Base-by-base conservation (phyloP, 257 asterid genomes). In the Ajuga chamaepitys region DNA sequence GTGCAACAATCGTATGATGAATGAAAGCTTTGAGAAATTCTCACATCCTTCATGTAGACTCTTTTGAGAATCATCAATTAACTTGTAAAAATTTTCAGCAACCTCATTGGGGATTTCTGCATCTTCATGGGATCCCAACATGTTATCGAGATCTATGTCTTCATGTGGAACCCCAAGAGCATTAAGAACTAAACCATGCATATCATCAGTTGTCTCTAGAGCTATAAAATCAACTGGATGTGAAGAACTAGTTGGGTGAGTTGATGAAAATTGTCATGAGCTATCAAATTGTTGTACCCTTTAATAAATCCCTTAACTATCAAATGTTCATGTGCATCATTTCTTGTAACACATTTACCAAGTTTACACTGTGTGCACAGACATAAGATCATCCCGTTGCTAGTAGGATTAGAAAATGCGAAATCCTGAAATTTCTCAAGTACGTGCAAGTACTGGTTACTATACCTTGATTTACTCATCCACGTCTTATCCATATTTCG, bases 311-410 rank as follows among this genome's bases (percentile, higher is more conserved):
- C 67, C 10, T 41, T 44, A 24, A 61, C 41, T 42, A 25, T 9
- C 55, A 61, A 61, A 16, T 61, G 55, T 42, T 61, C 67, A 24
- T 55, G 54, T 24, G 42, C 67, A n/a, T 41, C 42, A 13, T 9
- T 45, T 61, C 42, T 61, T 41, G 5, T 7, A 9, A 25, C 41
- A 16, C 55, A 61, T 42, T 4, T 61, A 14, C 41, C 42, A 42
- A 61, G 16, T 41, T 61, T 42, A 4, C 55, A 61, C 24, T 41
- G 25, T 25, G 9, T 4, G 26, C 67, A 61, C n/a, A n/a, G n/a
- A n/a, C n/a, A n/a, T n/a, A n/a, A n/a, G n/a, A n/a, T n/a, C n/a
- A n/a, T n/a, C n/a, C 55, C 55, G 24, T 42, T n/a, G 22, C 5
- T 61, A 13, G 55, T 24, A 8, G 47, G 8, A n/a, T 61, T 24